Evolutionary conservation across 2,329 filamentous ascomycete species (phyloP).

Genomic region (Gaeumannomyces tritici): DNA sequence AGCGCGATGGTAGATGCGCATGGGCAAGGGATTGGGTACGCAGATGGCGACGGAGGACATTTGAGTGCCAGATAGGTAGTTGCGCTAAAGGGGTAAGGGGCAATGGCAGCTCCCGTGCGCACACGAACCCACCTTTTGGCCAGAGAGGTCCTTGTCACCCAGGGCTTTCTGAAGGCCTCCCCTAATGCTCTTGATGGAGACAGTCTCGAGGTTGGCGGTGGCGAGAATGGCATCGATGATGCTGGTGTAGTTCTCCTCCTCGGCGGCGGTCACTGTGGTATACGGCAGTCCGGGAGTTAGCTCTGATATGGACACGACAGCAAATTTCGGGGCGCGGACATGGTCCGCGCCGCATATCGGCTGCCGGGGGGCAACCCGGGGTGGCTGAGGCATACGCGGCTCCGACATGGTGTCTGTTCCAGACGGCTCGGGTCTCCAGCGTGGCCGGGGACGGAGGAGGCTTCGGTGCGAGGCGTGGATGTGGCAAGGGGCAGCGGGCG

Average conservation of each 20-base stretch:
- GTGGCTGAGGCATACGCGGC: not conserved
- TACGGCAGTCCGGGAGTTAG: not conserved
- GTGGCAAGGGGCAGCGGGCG: too few relatives aligned
- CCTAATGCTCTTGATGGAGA: conserved; percentile 54
- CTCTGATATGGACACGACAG: not conserved
- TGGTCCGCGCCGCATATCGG: not conserved
- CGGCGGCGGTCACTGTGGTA: conserved; percentile 36
- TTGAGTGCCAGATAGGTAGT: not conserved
- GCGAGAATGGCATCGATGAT: conserved; percentile 52
- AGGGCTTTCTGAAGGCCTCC: conserved; percentile 44
- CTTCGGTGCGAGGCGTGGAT: not conserved
- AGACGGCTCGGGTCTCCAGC: not conserved
- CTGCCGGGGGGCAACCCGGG: too few relatives aligned
- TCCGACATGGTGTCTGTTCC: conserved; percentile 1
- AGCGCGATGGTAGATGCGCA: not conserved
- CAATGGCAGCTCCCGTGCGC: not conserved
- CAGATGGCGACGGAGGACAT: not conserved
- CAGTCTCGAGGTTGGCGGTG: conserved; percentile 50
- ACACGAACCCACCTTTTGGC: conserved; percentile 41
- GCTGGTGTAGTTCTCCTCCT: conserved; percentile 41
- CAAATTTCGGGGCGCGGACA: not conserved
- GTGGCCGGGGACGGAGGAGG: too few relatives aligned
- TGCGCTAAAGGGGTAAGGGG: not conserved
- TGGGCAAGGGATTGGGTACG: not conserved
- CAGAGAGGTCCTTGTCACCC: conserved; percentile 46